phyloP scores from a whole-genome alignment of 2,329 filamentous ascomycete species.

The Tolypocladium paradoxum region DNA sequence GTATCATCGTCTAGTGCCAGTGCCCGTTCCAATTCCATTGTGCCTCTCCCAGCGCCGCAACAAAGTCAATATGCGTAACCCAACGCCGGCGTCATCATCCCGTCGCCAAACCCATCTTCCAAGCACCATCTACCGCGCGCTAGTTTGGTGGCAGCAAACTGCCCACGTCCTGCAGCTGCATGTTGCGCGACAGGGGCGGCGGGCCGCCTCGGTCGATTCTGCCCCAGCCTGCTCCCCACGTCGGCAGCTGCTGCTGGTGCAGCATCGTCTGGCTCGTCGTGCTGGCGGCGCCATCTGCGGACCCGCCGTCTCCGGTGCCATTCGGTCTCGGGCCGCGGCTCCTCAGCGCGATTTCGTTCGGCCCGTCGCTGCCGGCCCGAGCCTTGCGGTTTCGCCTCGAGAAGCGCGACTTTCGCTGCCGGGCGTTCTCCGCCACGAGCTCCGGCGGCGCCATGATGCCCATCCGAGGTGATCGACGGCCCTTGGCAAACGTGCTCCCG shows the following conservation, averaged over 20 bases:
- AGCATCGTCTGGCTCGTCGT: conserved; percentile 1
- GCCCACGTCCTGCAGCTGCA: conserved; percentile 23
- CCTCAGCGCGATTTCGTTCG: conserved; percentile 21
- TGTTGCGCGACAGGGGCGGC: conserved; percentile 8
- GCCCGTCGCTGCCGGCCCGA: conserved; percentile 16
- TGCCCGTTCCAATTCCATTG: not conserved
- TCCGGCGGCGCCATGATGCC: conserved; percentile 35
- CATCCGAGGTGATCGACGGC: conserved; percentile 19
- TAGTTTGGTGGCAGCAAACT: conserved; percentile 11
- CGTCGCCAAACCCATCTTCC: not conserved
- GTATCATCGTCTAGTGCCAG: not conserved
- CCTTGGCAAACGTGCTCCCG: conserved; percentile 12
- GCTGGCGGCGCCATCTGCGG: not conserved
- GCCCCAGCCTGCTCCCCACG: conserved; percentile 19
- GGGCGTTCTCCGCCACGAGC: conserved; percentile 15
- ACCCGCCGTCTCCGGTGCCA: not conserved
- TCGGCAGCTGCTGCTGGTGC: conserved; percentile 8
- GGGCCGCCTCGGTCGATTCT: conserved; percentile 16
- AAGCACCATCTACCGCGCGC: not conserved
- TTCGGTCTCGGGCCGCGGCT: conserved; percentile 10
- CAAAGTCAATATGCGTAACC: not conserved
- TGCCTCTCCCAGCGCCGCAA: not conserved
- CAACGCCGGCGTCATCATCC: not conserved
- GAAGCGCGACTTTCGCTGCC: conserved; percentile 13
- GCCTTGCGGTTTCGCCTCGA: conserved; percentile 18